Evolutionary conservation across 2,329 filamentous ascomycete species (phyloP).

Genomic region (Fusarium torulosum): DNA sequence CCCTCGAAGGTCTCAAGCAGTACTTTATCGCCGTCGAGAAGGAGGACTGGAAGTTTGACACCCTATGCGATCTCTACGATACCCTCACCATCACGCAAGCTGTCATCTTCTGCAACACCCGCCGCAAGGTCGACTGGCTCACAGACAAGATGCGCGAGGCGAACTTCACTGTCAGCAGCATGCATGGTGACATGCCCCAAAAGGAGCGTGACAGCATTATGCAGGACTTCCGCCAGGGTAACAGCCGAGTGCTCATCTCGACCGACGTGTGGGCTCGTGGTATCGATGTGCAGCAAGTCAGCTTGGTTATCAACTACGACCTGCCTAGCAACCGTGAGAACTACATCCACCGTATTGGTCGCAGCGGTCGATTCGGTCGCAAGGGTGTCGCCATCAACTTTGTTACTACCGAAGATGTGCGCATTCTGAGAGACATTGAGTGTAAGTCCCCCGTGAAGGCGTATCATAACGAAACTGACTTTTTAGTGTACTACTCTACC

Average conservation of each 20-base stretch:
- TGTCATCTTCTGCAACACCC: slow-evolving; percentile 99
- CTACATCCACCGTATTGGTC: slow-evolving; percentile 98
- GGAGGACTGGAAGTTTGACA: slow-evolving; percentile 99
- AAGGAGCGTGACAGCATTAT: slow-evolving; percentile 99
- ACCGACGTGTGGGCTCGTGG: slow-evolving; percentile 98
- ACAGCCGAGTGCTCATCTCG: slow-evolving; percentile 94
- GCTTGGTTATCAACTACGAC: slow-evolving; percentile 98
- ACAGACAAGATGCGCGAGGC: slow-evolving; percentile 99
- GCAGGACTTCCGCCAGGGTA: slow-evolving; percentile 98
- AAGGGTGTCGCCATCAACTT: slow-evolving; percentile 99
- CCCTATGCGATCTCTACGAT: slow-evolving; percentile 97
- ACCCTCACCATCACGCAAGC: slow-evolving; percentile 98
- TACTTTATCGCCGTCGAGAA: slow-evolving; percentile 99
- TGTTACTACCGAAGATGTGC: slow-evolving; percentile 96
- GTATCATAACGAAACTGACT: slow-evolving; percentile 50
- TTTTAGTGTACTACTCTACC: slow-evolving; percentile 88
- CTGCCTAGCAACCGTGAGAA: slow-evolving; percentile 98
- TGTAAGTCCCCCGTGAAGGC: slow-evolving; percentile 65
- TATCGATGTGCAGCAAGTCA: slow-evolving; percentile 99
- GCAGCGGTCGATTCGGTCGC: slow-evolving; percentile 93
- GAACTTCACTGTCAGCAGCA: slow-evolving; percentile 98
- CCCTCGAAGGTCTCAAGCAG: slow-evolving; percentile 96
- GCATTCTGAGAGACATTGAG: slow-evolving; percentile 97
- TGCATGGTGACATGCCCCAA: slow-evolving; percentile 99
- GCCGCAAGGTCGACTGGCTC: slow-evolving; percentile 98